Conservation (phyloP, 23 red algal genomes). For the Gracilaria vermiculophylla region DNA sequence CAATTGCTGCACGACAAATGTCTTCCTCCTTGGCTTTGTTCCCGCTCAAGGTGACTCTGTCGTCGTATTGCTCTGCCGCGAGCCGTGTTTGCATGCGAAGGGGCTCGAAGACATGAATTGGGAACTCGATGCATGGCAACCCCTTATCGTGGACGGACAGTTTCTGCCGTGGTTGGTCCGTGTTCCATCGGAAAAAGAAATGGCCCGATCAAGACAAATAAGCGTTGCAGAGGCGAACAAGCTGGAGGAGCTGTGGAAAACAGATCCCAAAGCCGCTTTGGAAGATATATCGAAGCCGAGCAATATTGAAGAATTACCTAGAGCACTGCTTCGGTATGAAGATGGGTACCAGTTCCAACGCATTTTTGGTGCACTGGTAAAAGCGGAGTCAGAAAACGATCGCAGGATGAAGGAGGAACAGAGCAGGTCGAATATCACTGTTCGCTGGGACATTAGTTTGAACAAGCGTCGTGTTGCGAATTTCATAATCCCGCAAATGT, state of each 20-base stretch:
- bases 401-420: conserved; percentile 91
- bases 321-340: conserved; percentile 75
- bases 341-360: conserved; percentile 94
- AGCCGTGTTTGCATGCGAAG: conserved; percentile 87
- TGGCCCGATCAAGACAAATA: conserved; percentile 82
- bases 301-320: conserved; percentile 74
- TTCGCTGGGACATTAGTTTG: conserved; percentile 87
- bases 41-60: conserved; percentile 95
- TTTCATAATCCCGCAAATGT: conserved; percentile 85
- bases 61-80: conserved; percentile 87
- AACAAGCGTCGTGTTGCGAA: conserved; percentile 85
- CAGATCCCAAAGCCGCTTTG: conserved; percentile 70
- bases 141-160: conserved; percentile 82
- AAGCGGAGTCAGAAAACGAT: conserved; percentile 92
- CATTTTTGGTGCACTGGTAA: conserved; percentile 71
- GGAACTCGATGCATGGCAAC: conserved; percentile 89
- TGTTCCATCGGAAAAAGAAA: conserved; percentile 77
- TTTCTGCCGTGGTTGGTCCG: conserved; percentile 91
- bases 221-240: conserved; percentile 62
- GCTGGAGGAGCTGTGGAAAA: conserved; percentile 89
- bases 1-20: conserved; percentile 90
- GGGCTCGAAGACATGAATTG: conserved; percentile 89
- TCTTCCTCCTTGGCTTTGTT: conserved; percentile 91
- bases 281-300: conserved; percentile 76
- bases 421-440: conserved; percentile 73